Conservation (phyloP, 179 eudicot genomes). For the Carnegiea gigantea region DNA sequence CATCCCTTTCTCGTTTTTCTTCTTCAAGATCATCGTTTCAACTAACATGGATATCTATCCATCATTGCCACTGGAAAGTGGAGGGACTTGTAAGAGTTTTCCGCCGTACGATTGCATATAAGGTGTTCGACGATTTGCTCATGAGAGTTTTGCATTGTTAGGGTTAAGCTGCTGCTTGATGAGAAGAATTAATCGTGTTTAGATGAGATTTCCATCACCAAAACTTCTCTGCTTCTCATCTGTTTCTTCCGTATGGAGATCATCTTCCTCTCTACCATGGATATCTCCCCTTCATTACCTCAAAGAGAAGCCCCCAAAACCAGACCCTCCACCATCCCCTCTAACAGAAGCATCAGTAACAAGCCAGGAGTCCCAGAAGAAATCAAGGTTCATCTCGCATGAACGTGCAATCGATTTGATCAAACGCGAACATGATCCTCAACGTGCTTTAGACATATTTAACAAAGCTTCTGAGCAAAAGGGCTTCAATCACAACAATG, state of each 20-base stretch:
- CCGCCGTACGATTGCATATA: constrained; percentile 7
- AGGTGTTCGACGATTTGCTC: constrained; percentile 31
- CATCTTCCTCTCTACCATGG: constrained; percentile 58
- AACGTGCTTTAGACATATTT: constrained; percentile 73
- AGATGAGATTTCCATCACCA: constrained; percentile 24
- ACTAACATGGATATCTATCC: background rate
- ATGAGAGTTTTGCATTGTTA: constrained; percentile 11
- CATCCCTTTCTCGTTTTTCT: background rate
- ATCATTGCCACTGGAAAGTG: background rate
- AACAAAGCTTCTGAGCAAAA: constrained; percentile 68
- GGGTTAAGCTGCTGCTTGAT: background rate
- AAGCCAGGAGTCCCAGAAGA: constrained; percentile 32
- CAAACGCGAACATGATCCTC: constrained; percentile 64
- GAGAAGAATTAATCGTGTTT: background rate
- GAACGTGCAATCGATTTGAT: constrained; percentile 61
- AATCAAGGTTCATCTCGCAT: constrained; percentile 60
- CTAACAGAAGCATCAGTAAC: constrained; percentile 16
- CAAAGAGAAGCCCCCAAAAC: constrained; percentile 27
- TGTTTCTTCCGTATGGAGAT: constrained; percentile 8
- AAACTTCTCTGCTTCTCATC: constrained; percentile 26
- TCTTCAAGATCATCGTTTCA: background rate
- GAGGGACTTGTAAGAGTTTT: background rate
- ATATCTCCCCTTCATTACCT: constrained; percentile 65
- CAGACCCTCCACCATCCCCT: constrained; percentile 52
- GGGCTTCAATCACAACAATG: constrained; percentile 78